Base-by-base conservation (phyloP, 176 grass and related monocot species). In the Alloteropsis semialata region DNA sequence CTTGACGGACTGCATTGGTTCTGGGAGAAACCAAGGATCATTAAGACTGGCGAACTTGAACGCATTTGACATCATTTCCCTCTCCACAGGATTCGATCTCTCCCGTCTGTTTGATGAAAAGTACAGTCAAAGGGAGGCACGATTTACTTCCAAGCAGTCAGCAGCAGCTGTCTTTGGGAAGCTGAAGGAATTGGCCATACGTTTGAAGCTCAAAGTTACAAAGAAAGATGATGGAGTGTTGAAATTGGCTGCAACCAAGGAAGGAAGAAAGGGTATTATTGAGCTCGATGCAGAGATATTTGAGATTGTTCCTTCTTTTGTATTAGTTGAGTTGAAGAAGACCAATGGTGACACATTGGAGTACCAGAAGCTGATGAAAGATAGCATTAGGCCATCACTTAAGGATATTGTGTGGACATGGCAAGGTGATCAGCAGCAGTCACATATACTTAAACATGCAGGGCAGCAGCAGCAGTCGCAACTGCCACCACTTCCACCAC, bases 61-160 rank as follows among this genome's bases (percentile, higher is more conserved):
- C 73, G 94, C 94, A 71, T 97, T 97, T 69, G 85, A 94, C 46
- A 94, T 97, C 30, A 97, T 94, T 62, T 97, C 89, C 65, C 87
- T 94, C 41, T 94, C 89, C 55, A 66, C 79, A 4, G 89, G 89
- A 74, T 90, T 94, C 50, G 83, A 97, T 85, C 59, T 94, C 19
- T 94, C 94, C 10, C 38, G 71, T 50, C 83, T 97, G 58, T 94
- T 97, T 86, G 92, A 79, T 27, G 89, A 90, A 72, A 90, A 73
- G 22, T 69, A 85, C 28, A 69, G 82, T 63, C 76, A 34, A 57
- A 86, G 86, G 83, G 92, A 94, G 21, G 51, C 88, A 46, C 69
- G 92, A 22, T 97, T 97, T 86, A 90, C 89, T 81, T 90, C 82
- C 69, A 94, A 42, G 36, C 43, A 90, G 29, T 74, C 89, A 32